Evolutionary conservation across 2,329 filamentous ascomycete species (phyloP), one percentile per base, ranked within the genome.

Genomic region (Colletotrichum tropicicola): DNA sequence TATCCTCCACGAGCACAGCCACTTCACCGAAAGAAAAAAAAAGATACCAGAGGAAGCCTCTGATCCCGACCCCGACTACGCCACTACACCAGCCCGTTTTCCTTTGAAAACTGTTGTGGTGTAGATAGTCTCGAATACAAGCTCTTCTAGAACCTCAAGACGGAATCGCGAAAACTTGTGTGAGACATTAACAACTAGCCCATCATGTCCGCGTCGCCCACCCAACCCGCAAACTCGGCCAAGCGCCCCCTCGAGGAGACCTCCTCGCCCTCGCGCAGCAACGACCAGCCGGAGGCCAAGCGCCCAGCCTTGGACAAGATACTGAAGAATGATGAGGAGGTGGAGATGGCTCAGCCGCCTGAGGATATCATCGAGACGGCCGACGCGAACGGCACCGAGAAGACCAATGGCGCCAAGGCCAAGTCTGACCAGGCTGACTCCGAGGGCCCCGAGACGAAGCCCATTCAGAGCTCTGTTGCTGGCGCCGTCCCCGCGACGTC

Each of bases 211-310:
- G 87, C 91, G 68, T 93, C 88, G 70, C 88, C 88, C 28, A 80
- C 84, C 68, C 84, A 85, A 67, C 88, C 88, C 53, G 91, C 89
- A 64, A 89, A 92, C 75, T 90, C 89, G 72, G 84, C 87, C 68
- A 99, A 99, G 88, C 94, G 96, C 75, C 96, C 96, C 67, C 89
- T 99, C 70, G 96, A 99, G 85, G 96, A 98, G 76, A 92, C 95
- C 10, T 98, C 96, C 17, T 99, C 96, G 9, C 96, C 96, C 35
- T 97, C 94, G 30, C 92, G 92, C 68, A 91, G 92, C 39, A 93
- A 89, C 76, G 96, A 98, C 73, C 94, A 98, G 77, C 96, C 97
- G 57, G 96, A 99, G 72, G 96, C 96, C 68, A 99, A 99, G 84
- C 92, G 96, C 71, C 96, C 93, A 51, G 96, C 96, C 39, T 89